A percentile compares a stretch with the other conserved stretches of the same genome.
Evolutionary conservation across 495 filamentous ascomycete genomes (phyloP).

Genomic region (Podospora comata): DNA sequence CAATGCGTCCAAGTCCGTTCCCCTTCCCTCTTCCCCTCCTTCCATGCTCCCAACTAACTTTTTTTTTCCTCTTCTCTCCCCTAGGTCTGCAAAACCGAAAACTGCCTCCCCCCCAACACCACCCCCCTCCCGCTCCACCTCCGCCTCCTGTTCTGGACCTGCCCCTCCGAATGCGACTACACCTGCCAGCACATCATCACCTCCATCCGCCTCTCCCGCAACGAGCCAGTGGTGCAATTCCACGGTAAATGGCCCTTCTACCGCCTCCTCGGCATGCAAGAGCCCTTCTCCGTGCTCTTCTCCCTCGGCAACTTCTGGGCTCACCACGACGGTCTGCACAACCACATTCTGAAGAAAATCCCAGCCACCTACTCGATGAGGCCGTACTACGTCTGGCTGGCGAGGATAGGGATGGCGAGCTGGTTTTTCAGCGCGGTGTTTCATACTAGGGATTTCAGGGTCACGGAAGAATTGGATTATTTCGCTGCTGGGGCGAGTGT

Average conservation of each 20-base stretch:
- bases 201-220: slow-evolving; percentile 60
- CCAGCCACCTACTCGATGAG: slow-evolving; percentile 71
- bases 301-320: slow-evolving; percentile 83
- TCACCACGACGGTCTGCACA: slow-evolving; percentile 72
- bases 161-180: slow-evolving; percentile 94
- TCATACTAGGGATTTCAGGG: slow-evolving; percentile 78
- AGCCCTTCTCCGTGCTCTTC: slow-evolving; percentile 91
- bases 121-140: slow-evolving; percentile 59
- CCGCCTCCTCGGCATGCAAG: slow-evolving; percentile 86
- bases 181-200: slow-evolving; percentile 95
- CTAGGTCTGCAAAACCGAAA: slow-evolving; percentile 77
- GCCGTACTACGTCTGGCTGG: slow-evolving; percentile 74
- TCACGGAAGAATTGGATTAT: slow-evolving; percentile 94
- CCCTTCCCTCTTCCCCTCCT: neutral
- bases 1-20: slow-evolving; percentile 75
- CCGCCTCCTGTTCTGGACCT: slow-evolving; percentile 73
- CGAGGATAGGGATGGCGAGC: slow-evolving; percentile 74
- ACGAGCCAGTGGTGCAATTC: slow-evolving; percentile 75
- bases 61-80: slow-evolving; percentile 16
- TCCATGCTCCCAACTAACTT: slow-evolving; percentile 11
- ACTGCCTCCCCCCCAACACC: slow-evolving; percentile 57
- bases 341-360: slow-evolving; percentile 62
- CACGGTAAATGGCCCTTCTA: slow-evolving; percentile 99
- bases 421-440: slow-evolving; percentile 91
- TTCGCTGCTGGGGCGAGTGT: slow-evolving; percentile 90